Evolutionary conservation across 345 rosid genomes (phyloP), one percentile per base, ranked within the genome.

Genomic region (Populus alba): DNA sequence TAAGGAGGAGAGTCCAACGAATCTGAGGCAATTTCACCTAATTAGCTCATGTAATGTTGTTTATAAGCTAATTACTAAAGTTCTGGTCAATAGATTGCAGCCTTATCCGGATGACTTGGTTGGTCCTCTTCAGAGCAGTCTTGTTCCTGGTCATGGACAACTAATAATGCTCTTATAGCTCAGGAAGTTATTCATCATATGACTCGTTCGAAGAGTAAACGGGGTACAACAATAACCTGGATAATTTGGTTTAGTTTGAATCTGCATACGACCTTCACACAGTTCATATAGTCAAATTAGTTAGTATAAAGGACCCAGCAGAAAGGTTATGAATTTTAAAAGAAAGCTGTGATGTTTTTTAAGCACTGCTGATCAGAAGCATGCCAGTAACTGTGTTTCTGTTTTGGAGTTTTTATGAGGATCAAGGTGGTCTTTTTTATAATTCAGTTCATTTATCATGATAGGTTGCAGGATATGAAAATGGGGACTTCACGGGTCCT

Each of bases 401-500:
- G 35, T 63, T 75, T 27, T 37, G 51, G 47, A 51, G 39, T 70
- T 75, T 71, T 73, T 8, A 66, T 33, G 68, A 22, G 43, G 13
- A 39, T 23, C 68, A 59, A 22, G 29, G 35, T 38, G 62, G 13
- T 65, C 43, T 74, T 71, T 70, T 65, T 59, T 17, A 61, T 53
- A 57, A 51, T 53, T 72, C 10, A 23, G 22, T 41, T 76, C 73
- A 5, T 67, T 63, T 43, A 49, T 80, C 23, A 45, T 39, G 57
- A 57, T 75, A 89, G 92, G 92, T 87, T 74, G 87, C 88, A 10
- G 92, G 91, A 59, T 89, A 87, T 47, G 91, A 88, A 79, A 76
- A 79, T 37, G 92, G 94, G 70, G 88, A 88, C 82, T 91, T 91
- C 83, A 68, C 88, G 41, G 92, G 92, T 55, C 91, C 91, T 12